Base-by-base conservation (phyloP, 805 yeast species). In the Ogataea trehalophila region DNA sequence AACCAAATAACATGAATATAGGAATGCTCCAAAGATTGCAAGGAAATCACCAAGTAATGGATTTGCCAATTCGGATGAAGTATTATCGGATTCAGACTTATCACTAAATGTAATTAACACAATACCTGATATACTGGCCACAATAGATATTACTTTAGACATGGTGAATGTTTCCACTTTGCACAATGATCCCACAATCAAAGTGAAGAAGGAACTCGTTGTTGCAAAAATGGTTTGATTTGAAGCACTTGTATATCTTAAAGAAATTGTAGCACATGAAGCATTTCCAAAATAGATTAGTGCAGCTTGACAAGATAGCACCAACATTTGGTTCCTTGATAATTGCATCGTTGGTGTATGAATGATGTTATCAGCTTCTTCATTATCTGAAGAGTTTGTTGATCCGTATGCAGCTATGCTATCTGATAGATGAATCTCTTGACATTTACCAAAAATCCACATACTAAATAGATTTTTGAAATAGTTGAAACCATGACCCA, bases 151-250 rank as follows among this genome's bases (percentile, higher is more conserved):
- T 2, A 72, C 42, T 51, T 78, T 78, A 39, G 68, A 65, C 14
- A 62, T 5, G 15, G 77, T 60, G 50, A 78, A 67, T 6, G 56
- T 54, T 46, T 78, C 83, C 17, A 74, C 71, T 23, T 66, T 65
- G 18, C 69, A 56, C 9, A 63, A 18, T 2, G 61, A 66, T 1
- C 82, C 79, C 18, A 76, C 60, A 15, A 76, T 52, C 34, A 78
- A 61, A 0, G 81, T 75, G 56, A 76, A 78, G 4, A 76, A 66
- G 14, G 81, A 73, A 3, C 81, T 70, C 1, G 80, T 72, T 2
- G 81, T 72, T 6, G 79, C 71, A 16, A 78, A 56, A 9, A 77
- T 74, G 0, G 81, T 74, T 53, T 72, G 77, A 53, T 76, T 77
- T 18, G 81, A 73, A 0, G 81, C 79, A 11, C 78, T 70, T 0